These are phyloP conservation scores for Pseudopyricularia cyperi DNA, from an alignment of 2,329 filamentous ascomycete species.

Conservation along the genomic window DNA sequence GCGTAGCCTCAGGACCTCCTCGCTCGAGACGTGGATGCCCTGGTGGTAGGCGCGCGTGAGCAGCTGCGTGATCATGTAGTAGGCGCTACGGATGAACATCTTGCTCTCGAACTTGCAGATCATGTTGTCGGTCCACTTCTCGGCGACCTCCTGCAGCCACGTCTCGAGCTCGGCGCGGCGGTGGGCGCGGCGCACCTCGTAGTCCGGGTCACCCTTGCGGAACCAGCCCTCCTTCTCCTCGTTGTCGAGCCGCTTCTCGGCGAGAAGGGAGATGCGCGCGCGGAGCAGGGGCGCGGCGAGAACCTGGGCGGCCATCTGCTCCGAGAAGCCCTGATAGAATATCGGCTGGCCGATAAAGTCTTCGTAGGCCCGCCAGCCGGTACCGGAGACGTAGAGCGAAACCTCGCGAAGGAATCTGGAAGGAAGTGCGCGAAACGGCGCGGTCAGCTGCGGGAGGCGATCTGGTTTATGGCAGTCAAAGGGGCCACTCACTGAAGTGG, in stretches of 20 bases:
- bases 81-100: slow-evolving; percentile 79
- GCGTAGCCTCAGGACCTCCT: slow-evolving; percentile 75
- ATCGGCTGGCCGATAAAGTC: slow-evolving; percentile 80
- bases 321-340: slow-evolving; percentile 84
- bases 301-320: slow-evolving; percentile 73
- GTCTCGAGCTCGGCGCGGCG: slow-evolving; percentile 54
- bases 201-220: slow-evolving; percentile 39
- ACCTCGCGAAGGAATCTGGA: slow-evolving; percentile 82
- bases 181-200: slow-evolving; percentile 35
- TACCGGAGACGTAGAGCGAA: slow-evolving; percentile 81
- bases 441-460: not conserved
- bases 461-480: not conserved
- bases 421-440: not conserved
- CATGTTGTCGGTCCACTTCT: slow-evolving; percentile 85
- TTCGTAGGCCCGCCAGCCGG: slow-evolving; percentile 93
- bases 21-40: slow-evolving; percentile 90
- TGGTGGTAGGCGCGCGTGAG: slow-evolving; percentile 91
- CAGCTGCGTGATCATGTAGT: slow-evolving; percentile 79
- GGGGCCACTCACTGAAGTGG: slow-evolving; percentile 39
- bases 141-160: slow-evolving; percentile 67
- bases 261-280: slow-evolving; percentile 61
- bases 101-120: slow-evolving; percentile 99
- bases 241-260: slow-evolving; percentile 57
- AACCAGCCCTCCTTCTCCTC: slow-evolving; percentile 68
- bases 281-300: slow-evolving; percentile 65